Percentiles rank a stretch among this genome's conserved stretches.
Evolutionary conservation across 2,329 filamentous ascomycete species (phyloP).

Genomic region (Fusarium phyllophilum): DNA sequence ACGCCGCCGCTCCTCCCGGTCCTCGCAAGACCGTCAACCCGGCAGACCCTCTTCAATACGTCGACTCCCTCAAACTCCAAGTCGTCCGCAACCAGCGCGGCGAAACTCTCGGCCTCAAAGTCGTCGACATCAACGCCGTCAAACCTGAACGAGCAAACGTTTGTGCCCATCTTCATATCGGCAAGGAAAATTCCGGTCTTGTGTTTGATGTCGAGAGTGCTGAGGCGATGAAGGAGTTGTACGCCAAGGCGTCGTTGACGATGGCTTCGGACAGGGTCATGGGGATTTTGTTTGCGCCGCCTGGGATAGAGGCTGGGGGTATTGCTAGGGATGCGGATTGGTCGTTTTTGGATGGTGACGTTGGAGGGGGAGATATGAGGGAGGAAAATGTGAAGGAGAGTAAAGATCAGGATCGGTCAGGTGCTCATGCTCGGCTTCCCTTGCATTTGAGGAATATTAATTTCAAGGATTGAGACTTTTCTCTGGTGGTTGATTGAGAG

Average conservation of each 20-base stretch:
- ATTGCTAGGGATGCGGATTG: slow-evolving; percentile 3
- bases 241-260: background rate
- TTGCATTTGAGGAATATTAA: background rate
- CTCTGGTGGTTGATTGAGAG: background rate
- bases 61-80: slow-evolving; percentile 22
- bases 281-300: slow-evolving; percentile 21
- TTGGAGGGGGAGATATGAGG: too few species aligned
- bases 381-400: background rate
- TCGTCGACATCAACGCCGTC: background rate
- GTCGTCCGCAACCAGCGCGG: background rate
- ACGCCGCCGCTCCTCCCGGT: background rate
- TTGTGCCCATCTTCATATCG: slow-evolving; percentile 4
- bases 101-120: background rate
- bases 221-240: background rate
- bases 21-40: too few species aligned
- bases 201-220: background rate
- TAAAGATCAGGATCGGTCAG: background rate
- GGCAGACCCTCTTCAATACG: background rate
- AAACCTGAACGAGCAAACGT: background rate
- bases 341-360: background rate
- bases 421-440: background rate
- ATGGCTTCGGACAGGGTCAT: background rate
- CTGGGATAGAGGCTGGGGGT: background rate
- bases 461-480: background rate
- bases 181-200: background rate